Conservation (phyloP, 768 basidiomycete species). For the Sistotremastrum niveocremeum region DNA sequence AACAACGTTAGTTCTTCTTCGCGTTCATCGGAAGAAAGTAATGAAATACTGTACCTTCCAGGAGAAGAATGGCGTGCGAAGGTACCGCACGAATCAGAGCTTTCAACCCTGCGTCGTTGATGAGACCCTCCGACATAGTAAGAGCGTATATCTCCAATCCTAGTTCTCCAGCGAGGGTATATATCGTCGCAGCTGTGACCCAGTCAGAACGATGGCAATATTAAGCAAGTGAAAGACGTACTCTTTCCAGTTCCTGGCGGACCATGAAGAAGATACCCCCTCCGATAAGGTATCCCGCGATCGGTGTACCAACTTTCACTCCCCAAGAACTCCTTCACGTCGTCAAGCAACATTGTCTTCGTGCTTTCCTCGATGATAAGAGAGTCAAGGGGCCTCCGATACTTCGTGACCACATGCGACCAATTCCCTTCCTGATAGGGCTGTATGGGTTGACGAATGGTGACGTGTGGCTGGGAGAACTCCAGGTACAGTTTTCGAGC, state of each 20-base stretch:
- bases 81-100: slow-evolving; percentile 82
- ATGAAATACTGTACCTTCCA: slow-evolving; percentile 41
- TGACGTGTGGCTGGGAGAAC: slow-evolving; percentile 27
- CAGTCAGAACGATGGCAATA: not conserved
- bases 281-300: slow-evolving; percentile 82
- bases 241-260: slow-evolving; percentile 80
- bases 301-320: slow-evolving; percentile 93
- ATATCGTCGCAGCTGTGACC: slow-evolving; percentile 33
- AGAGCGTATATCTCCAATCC: slow-evolving; percentile 88
- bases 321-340: slow-evolving; percentile 71
- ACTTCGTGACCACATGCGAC: slow-evolving; percentile 24
- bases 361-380: slow-evolving; percentile 82
- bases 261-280: slow-evolving; percentile 75
- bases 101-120: slow-evolving; percentile 75
- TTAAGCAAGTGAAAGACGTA: slow-evolving; percentile 41
- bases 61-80: slow-evolving; percentile 72
- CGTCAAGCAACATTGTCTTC: slow-evolving; percentile 77
- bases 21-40: too few relatives aligned
- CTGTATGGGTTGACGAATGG: slow-evolving; percentile 16
- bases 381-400: slow-evolving; percentile 63
- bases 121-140: slow-evolving; percentile 74
- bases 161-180: slow-evolving; percentile 78
- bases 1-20: not conserved
- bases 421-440: too few relatives aligned
- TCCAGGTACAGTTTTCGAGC: slow-evolving; percentile 27